Percentiles rank a stretch among this genome's conserved stretches.
These are phyloP conservation scores for Micractinium conductrix DNA, from an alignment of 139 green algal genomes.

Conservation along the genomic window DNA sequence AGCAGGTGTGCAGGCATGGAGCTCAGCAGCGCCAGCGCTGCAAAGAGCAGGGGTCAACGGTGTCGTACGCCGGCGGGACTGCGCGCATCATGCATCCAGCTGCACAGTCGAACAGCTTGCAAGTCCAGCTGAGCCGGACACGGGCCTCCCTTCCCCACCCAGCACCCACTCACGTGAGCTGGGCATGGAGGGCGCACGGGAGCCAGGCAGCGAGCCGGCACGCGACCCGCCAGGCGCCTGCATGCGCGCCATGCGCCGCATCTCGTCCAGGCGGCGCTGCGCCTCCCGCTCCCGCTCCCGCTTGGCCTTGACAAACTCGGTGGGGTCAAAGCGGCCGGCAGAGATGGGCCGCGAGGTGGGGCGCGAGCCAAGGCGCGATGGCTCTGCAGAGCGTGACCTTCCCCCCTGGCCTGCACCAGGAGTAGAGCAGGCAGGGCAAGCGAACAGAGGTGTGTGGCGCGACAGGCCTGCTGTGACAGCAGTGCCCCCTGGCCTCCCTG, in stretches of 20 bases:
- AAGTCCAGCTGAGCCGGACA: too few relatives aligned
- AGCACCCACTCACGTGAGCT: slow-evolving; percentile 18
- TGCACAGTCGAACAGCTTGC: too few relatives aligned
- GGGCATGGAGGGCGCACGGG: neutral
- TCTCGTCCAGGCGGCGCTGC: slow-evolving; percentile 25
- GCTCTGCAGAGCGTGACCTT: slow-evolving; percentile 18
- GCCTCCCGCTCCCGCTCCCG: slow-evolving; percentile 28
- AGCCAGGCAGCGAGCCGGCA: neutral
- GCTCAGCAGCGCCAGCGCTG: too few relatives aligned
- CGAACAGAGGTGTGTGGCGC: too few relatives aligned
- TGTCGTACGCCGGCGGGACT: too few relatives aligned
- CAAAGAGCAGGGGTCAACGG: too few relatives aligned
- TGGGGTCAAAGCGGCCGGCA: slow-evolving; percentile 77
- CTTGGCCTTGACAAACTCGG: slow-evolving; percentile 70
- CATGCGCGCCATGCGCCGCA: slow-evolving; percentile 22
- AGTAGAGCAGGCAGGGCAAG: too few relatives aligned
- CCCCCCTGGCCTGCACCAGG: too few relatives aligned
- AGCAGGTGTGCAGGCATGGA: too few relatives aligned
- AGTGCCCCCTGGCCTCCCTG: neutral
- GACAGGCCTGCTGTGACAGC: too few relatives aligned
- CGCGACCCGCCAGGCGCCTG: neutral
- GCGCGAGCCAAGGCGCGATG: neutral
- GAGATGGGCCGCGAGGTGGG: slow-evolving; percentile 25
- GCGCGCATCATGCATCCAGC: too few relatives aligned
- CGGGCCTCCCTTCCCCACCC: too few relatives aligned